Evolutionary conservation across 2,329 filamentous ascomycete species (phyloP).

Genomic region (Neonectria punicea): DNA sequence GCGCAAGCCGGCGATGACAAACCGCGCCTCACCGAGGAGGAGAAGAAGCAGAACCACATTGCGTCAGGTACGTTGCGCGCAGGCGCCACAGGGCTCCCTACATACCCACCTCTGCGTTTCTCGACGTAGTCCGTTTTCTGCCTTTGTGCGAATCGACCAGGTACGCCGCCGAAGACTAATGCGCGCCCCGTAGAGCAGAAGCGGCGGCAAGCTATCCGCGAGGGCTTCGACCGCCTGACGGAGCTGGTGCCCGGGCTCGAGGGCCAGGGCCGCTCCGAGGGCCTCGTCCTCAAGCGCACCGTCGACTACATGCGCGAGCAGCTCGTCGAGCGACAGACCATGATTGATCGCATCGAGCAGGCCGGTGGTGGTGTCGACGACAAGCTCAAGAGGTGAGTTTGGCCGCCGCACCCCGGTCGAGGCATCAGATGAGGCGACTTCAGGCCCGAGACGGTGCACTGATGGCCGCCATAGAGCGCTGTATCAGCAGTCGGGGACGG

Average conservation of each 20-base stretch:
- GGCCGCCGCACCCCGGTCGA: slow-evolving; percentile 2
- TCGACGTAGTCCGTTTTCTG: not conserved
- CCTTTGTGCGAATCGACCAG: too few species aligned
- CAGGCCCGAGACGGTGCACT: slow-evolving; percentile 12
- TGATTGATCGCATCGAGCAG: slow-evolving; percentile 69
- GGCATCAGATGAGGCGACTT: slow-evolving; percentile 12
- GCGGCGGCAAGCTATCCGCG: slow-evolving; percentile 73
- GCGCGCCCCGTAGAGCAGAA: slow-evolving; percentile 52
- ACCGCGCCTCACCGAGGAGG: slow-evolving; percentile 62
- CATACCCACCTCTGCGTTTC: not conserved
- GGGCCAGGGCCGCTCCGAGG: slow-evolving; percentile 86
- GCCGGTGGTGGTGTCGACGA: slow-evolving; percentile 66
- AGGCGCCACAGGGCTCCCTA: not conserved
- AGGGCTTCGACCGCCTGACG: slow-evolving; percentile 84
- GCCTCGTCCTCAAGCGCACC: slow-evolving; percentile 79
- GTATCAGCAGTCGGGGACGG: slow-evolving; percentile 31
- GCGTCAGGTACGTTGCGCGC: slow-evolving; percentile 57
- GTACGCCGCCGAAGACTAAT: slow-evolving; percentile 21
- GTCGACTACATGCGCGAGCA: slow-evolving; percentile 73
- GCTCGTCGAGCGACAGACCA: slow-evolving; percentile 65
- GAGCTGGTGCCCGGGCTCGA: slow-evolving; percentile 83
- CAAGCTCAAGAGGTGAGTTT: slow-evolving; percentile 54
- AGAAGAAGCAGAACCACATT: slow-evolving; percentile 67
- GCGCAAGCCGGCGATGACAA: slow-evolving; percentile 54
- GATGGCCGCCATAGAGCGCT: slow-evolving; percentile 30